These are phyloP conservation scores for Datura wrightii DNA, from an alignment of 257 asterid genomes.

Conservation along the genomic window DNA sequence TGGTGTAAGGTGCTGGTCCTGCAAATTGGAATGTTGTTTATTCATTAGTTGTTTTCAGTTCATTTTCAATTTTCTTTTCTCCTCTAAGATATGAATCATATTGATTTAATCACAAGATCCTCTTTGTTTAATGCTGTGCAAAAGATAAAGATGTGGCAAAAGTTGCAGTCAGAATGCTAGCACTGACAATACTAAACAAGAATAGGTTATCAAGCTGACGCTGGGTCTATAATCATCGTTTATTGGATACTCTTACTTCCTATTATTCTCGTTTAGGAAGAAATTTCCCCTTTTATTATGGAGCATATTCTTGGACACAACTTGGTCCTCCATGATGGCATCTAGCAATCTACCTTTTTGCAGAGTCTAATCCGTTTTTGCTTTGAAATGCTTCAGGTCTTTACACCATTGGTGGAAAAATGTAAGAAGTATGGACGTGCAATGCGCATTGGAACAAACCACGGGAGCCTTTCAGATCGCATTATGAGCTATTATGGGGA, in stretches of 20 bases:
- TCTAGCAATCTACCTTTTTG: neutral
- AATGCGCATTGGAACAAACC: slow-evolving; percentile 98
- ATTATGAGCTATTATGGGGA: slow-evolving; percentile 98
- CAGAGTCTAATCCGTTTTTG: slow-evolving; percentile 26
- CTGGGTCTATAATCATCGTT: neutral
- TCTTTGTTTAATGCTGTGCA: neutral
- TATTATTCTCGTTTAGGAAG: neutral
- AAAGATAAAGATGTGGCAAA: neutral
- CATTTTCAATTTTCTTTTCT: neutral
- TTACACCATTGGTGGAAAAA: slow-evolving; percentile 96
- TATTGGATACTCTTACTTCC: neutral
- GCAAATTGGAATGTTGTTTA: neutral
- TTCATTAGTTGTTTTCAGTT: neutral
- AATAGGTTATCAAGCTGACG: neutral
- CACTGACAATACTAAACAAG: neutral
- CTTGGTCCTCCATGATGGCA: neutral
- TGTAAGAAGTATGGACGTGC: slow-evolving; percentile 95
- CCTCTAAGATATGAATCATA: neutral
- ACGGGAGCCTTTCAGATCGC: slow-evolving; percentile 99
- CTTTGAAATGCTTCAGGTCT: slow-evolving; percentile 57
- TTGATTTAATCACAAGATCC: neutral
- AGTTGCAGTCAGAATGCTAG: neutral
- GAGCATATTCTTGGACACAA: neutral
- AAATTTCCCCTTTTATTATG: neutral
- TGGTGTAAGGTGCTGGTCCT: neutral